A percentile compares a stretch with the other conserved stretches of the same genome.
These are phyloP conservation scores for Mycena vitilis DNA, from an alignment of 768 basidiomycete genomes.

Conservation along the genomic window DNA sequence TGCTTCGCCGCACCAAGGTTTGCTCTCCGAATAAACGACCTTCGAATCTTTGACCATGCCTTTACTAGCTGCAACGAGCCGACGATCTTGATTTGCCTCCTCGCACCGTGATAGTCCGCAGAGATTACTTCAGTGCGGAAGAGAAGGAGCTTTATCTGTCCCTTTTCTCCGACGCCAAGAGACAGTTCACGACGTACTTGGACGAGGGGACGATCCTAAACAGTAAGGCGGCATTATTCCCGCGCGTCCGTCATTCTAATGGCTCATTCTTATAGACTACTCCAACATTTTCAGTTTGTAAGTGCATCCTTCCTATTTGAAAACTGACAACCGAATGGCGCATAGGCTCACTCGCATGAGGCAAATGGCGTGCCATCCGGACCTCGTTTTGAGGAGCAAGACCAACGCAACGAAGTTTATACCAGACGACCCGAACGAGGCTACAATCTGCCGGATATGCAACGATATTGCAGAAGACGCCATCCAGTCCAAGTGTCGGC, in stretches of 20 bases:
- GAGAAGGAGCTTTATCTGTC: slow-evolving; percentile 96
- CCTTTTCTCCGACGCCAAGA: slow-evolving; percentile 91
- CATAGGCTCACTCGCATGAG: slow-evolving; percentile 92
- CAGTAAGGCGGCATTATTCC: slow-evolving; percentile 64
- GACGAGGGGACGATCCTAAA: slow-evolving; percentile 92
- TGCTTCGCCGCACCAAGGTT: slow-evolving; percentile 92
- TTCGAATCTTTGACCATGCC: neutral
- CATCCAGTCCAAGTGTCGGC: slow-evolving; percentile 91
- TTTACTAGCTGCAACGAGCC: slow-evolving; percentile 83
- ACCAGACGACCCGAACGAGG: slow-evolving; percentile 71
- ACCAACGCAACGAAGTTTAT: slow-evolving; percentile 75
- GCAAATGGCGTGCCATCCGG: slow-evolving; percentile 95
- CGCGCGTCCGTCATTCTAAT: slow-evolving; percentile 16
- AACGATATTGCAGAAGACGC: slow-evolving; percentile 98
- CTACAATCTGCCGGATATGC: slow-evolving; percentile 93
- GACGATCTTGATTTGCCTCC: slow-evolving; percentile 97
- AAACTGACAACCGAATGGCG: slow-evolving; percentile 28
- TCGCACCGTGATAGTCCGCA: slow-evolving; percentile 86
- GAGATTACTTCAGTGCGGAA: slow-evolving; percentile 95
- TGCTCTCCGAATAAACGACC: neutral
- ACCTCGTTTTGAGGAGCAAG: slow-evolving; percentile 91
- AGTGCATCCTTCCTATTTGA: slow-evolving; percentile 38
- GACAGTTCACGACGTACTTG: slow-evolving; percentile 92
- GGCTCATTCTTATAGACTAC: slow-evolving; percentile 65
- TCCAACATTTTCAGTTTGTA: slow-evolving; percentile 89